Base-by-base conservation (phyloP, 2,329 filamentous ascomycete species). In the Phyllosticta capitalensis region DNA sequence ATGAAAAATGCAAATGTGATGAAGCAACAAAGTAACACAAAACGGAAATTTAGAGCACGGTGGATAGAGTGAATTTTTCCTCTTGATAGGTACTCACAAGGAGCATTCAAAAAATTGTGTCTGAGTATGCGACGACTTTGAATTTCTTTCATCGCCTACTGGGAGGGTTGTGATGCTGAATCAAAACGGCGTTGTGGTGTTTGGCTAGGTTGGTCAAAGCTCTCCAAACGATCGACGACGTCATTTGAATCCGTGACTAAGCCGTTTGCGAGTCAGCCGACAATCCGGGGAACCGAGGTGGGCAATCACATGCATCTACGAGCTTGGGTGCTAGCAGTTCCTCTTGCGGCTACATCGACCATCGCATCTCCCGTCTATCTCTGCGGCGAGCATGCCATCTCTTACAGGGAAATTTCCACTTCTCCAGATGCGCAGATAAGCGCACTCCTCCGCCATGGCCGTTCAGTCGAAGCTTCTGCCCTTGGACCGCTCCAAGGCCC, bases 401-500 rank as follows among this genome's bases (percentile, higher is more conserved):
- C 58, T 30, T 53, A 20, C 54, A 54, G 53, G 17, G n/a, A 50
- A 22, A 48, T 30, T 24, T 48, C 49, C 22, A 20, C 33, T 26
- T 28, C 52, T 20, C 49, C 58, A 48, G 54, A 56, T 60, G 58
- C 54, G 20, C 50, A 20, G 22, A 54, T 60, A 54, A 60, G 54
- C 50, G 30, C 53, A 28, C 21, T 20, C 9, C 14, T 38, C 28
- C 55, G 59, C 55, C 56, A 75, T 75, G 73, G 72, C 72, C 59
- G 73, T 71, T 63, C 68, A 75, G 61, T 75, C 72, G 54, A 75
- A 75, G 70, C 66, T 69, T 52, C 62, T 66, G 58, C 63, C 72
- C 26, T 70, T 69, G 33, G 67, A 65, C 54, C 65, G 67, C 49
- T 68, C 69, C 53, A 74, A 72, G 62, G 67, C 68, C 26, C 65